Evolutionary conservation across 2,329 filamentous ascomycete genomes (phyloP).

Genomic region (Cercospora sp.): DNA sequence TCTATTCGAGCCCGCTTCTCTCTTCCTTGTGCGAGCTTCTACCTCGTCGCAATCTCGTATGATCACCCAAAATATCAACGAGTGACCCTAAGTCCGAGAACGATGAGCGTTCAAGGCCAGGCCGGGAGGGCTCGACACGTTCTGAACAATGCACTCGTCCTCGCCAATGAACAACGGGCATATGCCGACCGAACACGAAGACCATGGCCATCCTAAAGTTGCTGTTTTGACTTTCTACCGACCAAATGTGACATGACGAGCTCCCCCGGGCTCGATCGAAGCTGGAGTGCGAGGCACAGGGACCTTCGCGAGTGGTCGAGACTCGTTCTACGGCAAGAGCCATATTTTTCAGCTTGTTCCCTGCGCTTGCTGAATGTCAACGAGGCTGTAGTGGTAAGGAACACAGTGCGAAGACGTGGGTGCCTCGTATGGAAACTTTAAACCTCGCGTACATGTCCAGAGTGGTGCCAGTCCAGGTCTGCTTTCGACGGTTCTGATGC

Average conservation of each 20-base stretch:
- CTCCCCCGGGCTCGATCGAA: background rate
- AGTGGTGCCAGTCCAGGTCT: background rate
- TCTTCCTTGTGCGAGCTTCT: background rate
- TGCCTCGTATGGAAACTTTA: background rate
- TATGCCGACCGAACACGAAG: background rate
- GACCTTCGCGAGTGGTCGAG: background rate
- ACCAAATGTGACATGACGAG: background rate
- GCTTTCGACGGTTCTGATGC: background rate
- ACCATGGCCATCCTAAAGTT: background rate
- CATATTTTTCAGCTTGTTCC: background rate
- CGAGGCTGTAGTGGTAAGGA: background rate
- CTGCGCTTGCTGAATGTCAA: background rate
- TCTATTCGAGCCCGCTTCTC: background rate
- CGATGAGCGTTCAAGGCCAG: background rate
- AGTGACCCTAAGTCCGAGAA: background rate
- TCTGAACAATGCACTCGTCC: background rate
- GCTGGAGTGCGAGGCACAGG: background rate
- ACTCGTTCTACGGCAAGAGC: background rate
- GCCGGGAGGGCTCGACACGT: background rate
- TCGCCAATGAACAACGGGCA: background rate
- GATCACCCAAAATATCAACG: background rate
- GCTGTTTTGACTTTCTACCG: background rate
- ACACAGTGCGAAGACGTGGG: background rate
- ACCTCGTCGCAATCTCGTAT: background rate
- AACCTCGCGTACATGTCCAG: background rate